phyloP scores from a whole-genome alignment of 495 filamentous ascomycete species.

The Podospora bellae-mahoneyi region DNA sequence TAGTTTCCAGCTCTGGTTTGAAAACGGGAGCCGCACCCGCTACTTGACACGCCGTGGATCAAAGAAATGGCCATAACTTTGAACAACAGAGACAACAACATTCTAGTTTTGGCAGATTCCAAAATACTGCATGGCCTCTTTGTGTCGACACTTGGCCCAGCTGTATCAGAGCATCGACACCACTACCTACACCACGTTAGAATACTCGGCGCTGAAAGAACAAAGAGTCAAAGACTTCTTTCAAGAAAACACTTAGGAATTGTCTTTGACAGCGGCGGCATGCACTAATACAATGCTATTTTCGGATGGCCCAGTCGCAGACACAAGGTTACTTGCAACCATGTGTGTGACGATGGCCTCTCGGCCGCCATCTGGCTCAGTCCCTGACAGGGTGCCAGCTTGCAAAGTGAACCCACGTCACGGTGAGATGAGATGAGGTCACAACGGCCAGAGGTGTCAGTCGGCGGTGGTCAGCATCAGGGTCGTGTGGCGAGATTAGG shows the following conservation, averaged over 20 bases:
- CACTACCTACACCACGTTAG: too few relatives aligned
- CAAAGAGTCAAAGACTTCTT: background rate
- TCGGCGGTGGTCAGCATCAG: background rate
- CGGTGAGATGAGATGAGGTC: too few relatives aligned
- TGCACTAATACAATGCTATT: background rate
- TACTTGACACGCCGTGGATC: background rate
- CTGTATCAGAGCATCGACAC: background rate
- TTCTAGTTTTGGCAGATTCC: background rate
- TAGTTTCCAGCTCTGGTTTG: background rate
- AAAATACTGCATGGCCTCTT: background rate
- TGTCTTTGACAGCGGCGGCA: background rate
- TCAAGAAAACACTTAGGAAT: background rate
- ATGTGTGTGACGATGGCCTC: constrained; percentile 1
- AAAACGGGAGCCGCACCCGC: background rate
- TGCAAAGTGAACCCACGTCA: constrained; percentile 1
- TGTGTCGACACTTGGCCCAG: background rate
- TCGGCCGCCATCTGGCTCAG: background rate
- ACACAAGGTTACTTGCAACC: background rate
- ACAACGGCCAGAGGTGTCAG: background rate
- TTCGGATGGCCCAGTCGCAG: too few relatives aligned
- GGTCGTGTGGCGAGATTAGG: background rate
- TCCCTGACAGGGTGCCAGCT: constrained; percentile 1
- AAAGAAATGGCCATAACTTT: background rate
- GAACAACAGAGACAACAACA: background rate
- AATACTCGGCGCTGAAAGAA: background rate